These are phyloP conservation scores for Tympanopsis confertula DNA, from an alignment of 2,329 filamentous ascomycete species.

Conservation along the genomic window DNA sequence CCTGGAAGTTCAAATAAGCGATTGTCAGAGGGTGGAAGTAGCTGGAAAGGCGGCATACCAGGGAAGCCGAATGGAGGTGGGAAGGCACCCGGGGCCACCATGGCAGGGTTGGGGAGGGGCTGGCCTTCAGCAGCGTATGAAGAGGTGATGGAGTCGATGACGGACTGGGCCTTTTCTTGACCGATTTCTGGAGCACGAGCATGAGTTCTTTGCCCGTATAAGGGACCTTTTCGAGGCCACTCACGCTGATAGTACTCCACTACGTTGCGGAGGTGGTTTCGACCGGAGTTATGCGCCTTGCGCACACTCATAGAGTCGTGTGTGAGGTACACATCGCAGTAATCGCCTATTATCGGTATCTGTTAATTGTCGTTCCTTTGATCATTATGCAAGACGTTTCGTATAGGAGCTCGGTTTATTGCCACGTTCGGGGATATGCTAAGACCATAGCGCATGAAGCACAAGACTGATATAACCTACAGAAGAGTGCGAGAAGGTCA, in stretches of 20 bases:
- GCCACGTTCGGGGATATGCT: too few relatives aligned
- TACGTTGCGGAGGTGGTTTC: slow-evolving; percentile 94
- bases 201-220: slow-evolving; percentile 1
- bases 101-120: slow-evolving; percentile 61
- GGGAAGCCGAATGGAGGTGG: slow-evolving; percentile 46
- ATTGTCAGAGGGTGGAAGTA: slow-evolving; percentile 15
- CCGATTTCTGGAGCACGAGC: slow-evolving; percentile 82
- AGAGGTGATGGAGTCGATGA: slow-evolving; percentile 94
- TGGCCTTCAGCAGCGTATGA: slow-evolving; percentile 94
- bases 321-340: slow-evolving; percentile 99
- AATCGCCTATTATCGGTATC: slow-evolving; percentile 56
- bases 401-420: too few relatives aligned
- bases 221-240: too few relatives aligned
- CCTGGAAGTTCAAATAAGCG: slow-evolving; percentile 6
- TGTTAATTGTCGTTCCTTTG: too few relatives aligned
- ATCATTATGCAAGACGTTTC: too few relatives aligned
- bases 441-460: too few relatives aligned
- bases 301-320: slow-evolving; percentile 99
- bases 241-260: slow-evolving; percentile 95
- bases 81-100: slow-evolving; percentile 40
- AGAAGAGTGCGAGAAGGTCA: slow-evolving; percentile 1
- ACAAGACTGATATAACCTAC: background rate
- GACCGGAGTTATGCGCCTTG: slow-evolving; percentile 92
- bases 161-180: slow-evolving; percentile 94
- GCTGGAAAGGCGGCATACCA: slow-evolving; percentile 15